Conservation (phyloP, 495 filamentous ascomycete genomes). For the Podospora australis region DNA sequence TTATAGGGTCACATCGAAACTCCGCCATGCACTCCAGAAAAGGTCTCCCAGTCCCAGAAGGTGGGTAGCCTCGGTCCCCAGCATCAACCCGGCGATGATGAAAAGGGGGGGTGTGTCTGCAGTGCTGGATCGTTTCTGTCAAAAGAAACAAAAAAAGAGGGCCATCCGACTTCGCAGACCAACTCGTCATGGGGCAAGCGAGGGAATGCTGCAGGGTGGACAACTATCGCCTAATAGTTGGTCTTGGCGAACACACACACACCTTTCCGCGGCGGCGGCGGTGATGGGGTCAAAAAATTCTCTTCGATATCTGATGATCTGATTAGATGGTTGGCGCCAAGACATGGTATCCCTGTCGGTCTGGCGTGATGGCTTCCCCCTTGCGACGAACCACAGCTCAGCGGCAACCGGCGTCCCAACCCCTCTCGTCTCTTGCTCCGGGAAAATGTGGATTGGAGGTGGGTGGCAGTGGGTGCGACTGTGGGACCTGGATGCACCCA, state of each 20-base stretch:
- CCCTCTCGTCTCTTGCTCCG: background rate
- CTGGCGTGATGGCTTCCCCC: no score
- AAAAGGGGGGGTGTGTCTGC: background rate
- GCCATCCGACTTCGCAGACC: background rate
- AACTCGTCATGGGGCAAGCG: background rate
- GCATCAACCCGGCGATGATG: no score
- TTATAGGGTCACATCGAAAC: background rate
- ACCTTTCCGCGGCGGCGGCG: background rate
- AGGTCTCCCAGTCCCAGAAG: background rate
- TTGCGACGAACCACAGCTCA: background rate
- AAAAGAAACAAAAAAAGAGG: background rate
- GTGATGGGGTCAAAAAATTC: background rate
- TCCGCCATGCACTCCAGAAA: background rate
- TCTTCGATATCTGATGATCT: constrained; percentile 21
- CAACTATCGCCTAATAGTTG: background rate
- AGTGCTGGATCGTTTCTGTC: background rate
- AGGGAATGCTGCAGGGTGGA: background rate
- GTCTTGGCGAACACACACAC: background rate
- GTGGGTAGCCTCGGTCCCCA: constrained; percentile 4
- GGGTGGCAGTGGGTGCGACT: background rate
- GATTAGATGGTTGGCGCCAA: constrained; percentile 13
- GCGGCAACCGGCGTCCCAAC: background rate
- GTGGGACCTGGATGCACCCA: background rate
- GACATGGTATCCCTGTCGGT: background rate
- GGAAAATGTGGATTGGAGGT: background rate